Evolutionary conservation across 306 rosid species (phyloP).

Genomic region (Trifolium repens): DNA sequence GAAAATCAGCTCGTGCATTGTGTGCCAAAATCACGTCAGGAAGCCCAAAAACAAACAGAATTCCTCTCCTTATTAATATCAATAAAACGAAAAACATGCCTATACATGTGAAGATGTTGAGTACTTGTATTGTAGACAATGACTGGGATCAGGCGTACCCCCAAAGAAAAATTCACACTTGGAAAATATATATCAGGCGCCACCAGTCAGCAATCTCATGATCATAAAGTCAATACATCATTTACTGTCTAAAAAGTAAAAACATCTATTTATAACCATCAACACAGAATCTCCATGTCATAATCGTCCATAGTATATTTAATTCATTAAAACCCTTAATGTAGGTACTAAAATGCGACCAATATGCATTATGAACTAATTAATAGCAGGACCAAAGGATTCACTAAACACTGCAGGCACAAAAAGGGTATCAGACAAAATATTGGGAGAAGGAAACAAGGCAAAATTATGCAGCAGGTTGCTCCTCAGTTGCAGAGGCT

Average conservation of each 20-base stretch:
- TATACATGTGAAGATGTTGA: too few species aligned
- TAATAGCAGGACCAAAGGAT: constrained; percentile 43
- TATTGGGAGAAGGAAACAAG: constrained; percentile 22
- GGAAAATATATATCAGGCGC: neutral
- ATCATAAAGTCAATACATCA: neutral
- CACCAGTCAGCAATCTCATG: neutral
- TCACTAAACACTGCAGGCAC: constrained; percentile 38
- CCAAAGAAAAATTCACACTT: neutral
- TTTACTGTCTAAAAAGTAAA: constrained; percentile 22
- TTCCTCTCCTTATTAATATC: too few species aligned
- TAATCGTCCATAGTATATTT: constrained; percentile 45
- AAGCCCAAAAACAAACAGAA: too few species aligned
- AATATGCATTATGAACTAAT: constrained; percentile 50
- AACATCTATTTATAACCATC: constrained; percentile 41
- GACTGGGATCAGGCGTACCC: neutral
- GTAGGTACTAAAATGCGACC: constrained; percentile 43
- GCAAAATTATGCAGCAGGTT: constrained; percentile 50
- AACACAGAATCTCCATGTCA: constrained; percentile 47
- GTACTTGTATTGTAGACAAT: neutral
- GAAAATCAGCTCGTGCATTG: too few species aligned
- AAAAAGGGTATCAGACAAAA: constrained; percentile 37
- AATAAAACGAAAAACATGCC: too few species aligned
- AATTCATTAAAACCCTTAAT: constrained; percentile 44
- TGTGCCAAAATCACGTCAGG: too few species aligned
- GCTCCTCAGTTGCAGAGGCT: constrained; percentile 58